Base-by-base conservation (phyloP, 495 filamentous ascomycete species). In the Parachaetomium inaequale region DNA sequence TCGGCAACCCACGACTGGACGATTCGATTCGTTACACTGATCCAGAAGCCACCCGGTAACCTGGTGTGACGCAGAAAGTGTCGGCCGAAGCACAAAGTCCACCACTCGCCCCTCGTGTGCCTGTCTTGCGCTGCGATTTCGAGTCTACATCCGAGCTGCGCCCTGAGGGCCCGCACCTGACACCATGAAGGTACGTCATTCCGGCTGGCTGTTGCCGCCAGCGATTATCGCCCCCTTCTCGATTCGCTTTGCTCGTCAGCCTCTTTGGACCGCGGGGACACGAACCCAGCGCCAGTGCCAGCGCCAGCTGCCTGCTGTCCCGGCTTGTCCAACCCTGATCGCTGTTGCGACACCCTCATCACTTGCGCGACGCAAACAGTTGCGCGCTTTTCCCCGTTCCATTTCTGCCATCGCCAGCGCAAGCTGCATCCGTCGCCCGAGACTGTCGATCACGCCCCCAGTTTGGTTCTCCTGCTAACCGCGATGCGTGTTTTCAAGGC, bases 401-500 rank as follows among this genome's bases (percentile, higher is more conserved):
- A 60, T 54, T 34, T 58, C 58, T 29, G 7, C 14, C 19, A 15
- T 45, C 26, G 14, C 14, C 23, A 19, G 11, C 59, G 5, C 17
- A 7, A 26, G 12, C 21, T 46, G 29, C 50, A 55, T 38, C 43
- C 3, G 28, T 8, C 29, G 17, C 19, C 15, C 8, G 32, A 31
- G 28, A 31, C 26, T 25, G 21, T 23, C 14, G 10, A 17, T 43
- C 21, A 25, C 26, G 42, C 5, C 15, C 7, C 25, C 4, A 38
- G 5, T 54, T 31, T 23, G 14, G 2, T 43, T 51, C 56, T 11
- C 47, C 45, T 21, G 70, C 74, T 76, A 70, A 80, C 74, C 45
- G 66, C 67, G 21, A 77, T 75, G 73, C 72, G 75, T 67, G 66
- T 68, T 21, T 64, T 81, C 50, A 75, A 94, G 90, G 88, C 87